Evolutionary conservation across 2,329 filamentous ascomycete species (phyloP).

Genomic region (Phyllosticta citriasiana): DNA sequence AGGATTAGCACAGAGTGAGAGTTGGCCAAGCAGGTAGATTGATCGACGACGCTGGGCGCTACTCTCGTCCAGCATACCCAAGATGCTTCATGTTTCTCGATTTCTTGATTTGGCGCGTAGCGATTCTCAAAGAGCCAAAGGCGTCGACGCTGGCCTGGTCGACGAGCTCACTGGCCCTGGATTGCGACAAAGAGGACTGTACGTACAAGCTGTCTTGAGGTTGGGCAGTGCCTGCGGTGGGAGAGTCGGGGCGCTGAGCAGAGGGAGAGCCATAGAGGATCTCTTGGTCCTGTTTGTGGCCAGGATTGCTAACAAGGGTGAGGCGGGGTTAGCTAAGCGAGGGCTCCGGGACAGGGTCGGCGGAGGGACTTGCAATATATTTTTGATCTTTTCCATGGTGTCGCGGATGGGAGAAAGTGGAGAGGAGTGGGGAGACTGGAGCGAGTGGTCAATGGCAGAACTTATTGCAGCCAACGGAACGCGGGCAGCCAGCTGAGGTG

Average conservation of each 20-base stretch:
- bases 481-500: neutral
- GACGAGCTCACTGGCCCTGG: neutral
- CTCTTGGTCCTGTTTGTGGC: constrained; percentile 26
- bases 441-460: neutral
- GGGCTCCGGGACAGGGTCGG: neutral
- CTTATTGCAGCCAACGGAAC: neutral
- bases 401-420: neutral
- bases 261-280: constrained; percentile 18
- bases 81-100: neutral
- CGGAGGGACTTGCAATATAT: constrained; percentile 27
- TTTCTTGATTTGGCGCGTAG: neutral
- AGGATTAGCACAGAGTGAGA: neutral
- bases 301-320: constrained; percentile 15
- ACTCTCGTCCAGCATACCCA: neutral
- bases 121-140: neutral
- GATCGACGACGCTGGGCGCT: neutral
- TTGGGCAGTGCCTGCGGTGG: neutral
- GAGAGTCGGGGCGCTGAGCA: neutral
- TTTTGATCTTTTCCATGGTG: constrained; percentile 37
- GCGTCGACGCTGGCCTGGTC: neutral
- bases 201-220: neutral
- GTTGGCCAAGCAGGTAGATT: neutral
- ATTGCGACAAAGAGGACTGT: neutral
- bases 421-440: neutral
- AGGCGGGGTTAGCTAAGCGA: neutral